Evolutionary conservation across 2,329 filamentous ascomycete species (phyloP).

Genomic region (Xylaria multiplex): DNA sequence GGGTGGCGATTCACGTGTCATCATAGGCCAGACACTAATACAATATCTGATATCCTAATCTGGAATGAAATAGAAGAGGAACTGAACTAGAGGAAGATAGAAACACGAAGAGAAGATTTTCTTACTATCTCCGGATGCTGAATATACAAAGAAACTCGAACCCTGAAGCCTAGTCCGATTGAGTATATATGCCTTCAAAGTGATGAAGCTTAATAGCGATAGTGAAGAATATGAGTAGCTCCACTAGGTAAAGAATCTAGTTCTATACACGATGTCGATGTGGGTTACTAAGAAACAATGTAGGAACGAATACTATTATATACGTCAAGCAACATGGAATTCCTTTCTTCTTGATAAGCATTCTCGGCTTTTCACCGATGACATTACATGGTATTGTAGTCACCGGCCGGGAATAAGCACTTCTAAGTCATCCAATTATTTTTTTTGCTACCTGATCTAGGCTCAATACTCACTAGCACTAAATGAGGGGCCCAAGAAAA

Average conservation of each 20-base stretch:
- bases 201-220: neutral
- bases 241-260: neutral
- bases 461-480: constrained; percentile 25
- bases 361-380: neutral
- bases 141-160: constrained; percentile 24
- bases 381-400: constrained; percentile 1
- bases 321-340: constrained; percentile 16
- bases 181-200: constrained; percentile 20
- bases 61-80: constrained; percentile 10
- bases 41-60: constrained; percentile 18
- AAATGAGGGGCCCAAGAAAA: constrained; percentile 12
- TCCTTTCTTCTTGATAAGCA: neutral
- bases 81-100: neutral
- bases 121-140: constrained; percentile 25
- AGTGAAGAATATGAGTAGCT: constrained; percentile 1
- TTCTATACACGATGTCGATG: neutral
- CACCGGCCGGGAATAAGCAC: constrained; percentile 33
- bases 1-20: constrained; percentile 33
- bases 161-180: neutral
- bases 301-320: constrained; percentile 5
- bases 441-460: constrained; percentile 15
- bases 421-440: neutral
- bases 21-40: constrained; percentile 35
- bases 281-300: neutral
- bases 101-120: neutral